Base-by-base conservation (phyloP, 768 basidiomycete genomes). In the Ramaria rubella region DNA sequence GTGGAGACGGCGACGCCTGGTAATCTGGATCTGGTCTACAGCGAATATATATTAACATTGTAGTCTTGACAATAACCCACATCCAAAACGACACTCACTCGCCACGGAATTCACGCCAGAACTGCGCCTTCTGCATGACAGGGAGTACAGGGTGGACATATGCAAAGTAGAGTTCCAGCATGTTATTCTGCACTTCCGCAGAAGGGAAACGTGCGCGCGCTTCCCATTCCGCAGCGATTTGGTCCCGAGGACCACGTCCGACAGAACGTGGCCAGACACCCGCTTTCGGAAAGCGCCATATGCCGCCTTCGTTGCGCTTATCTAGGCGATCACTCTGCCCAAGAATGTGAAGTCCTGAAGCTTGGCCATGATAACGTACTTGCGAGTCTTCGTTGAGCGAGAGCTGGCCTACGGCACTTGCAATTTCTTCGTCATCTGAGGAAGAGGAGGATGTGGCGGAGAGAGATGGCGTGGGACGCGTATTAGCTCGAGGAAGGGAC, bases 381-480 rank as follows among this genome's bases (percentile, higher is more conserved):
- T 94, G 83, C 55, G 82, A 79, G 53, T 93, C 87, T 72, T 94
- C 92, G 63, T 94, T 92, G 62, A 94, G 64, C 60, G 87, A 89
- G 58, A 94, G 74, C 70, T 94, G 90, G 2, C 92, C 92, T 4
- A 93, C 79, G 27, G 89, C 90, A 57, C 84, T 82, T 30, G 79
- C 76, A 3, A 86, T 67, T 52, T 71, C 71, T 1, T 58, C 63
- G 26, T 63, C 65, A 17, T 60, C 59, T 45, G 21, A 30, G 15
- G 55, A 56, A 15, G 26, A 11, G 44, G 46, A 23, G 27, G 43
- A 45, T 29, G 55, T 23, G 11, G 55, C 44, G 4, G 44, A 45
- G 6, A 27, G 27, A 8, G 50, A 52, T 5, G 26, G 50, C 14
- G 52, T 42, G 5, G 38, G 34, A 40, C 38, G n/a, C 19, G 31